These are phyloP conservation scores for Melanomma pulvis-pyrius DNA, from an alignment of 495 filamentous ascomycete genomes.

Conservation along the genomic window DNA sequence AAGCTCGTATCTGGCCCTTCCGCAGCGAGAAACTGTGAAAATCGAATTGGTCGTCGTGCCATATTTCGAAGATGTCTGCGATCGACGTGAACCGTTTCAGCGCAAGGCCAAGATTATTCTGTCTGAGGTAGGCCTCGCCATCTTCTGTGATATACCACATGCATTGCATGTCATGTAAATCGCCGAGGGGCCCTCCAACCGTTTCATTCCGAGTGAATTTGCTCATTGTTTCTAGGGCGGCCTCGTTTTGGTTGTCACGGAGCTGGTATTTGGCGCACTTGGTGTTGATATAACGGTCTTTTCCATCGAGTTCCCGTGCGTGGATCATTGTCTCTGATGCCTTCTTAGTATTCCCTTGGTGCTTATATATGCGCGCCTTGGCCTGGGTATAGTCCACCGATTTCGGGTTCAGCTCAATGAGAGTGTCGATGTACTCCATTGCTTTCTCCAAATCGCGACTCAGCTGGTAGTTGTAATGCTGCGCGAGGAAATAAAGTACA, in stretches of 20 bases:
- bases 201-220: slow-evolving; percentile 93
- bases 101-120: slow-evolving; percentile 79
- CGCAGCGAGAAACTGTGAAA: slow-evolving; percentile 96
- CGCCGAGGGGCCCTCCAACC: slow-evolving; percentile 80
- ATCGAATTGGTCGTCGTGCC: slow-evolving; percentile 98
- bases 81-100: slow-evolving; percentile 87
- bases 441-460: slow-evolving; percentile 84
- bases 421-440: slow-evolving; percentile 78
- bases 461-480: slow-evolving; percentile 92
- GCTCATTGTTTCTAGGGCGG: slow-evolving; percentile 83
- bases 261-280: slow-evolving; percentile 98
- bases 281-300: slow-evolving; percentile 96
- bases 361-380: slow-evolving; percentile 92
- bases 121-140: slow-evolving; percentile 83
- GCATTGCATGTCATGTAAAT: slow-evolving; percentile 98
- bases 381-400: slow-evolving; percentile 94
- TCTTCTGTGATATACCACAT: slow-evolving; percentile 97
- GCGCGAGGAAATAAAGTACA: slow-evolving; percentile 87
- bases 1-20: slow-evolving; percentile 93
- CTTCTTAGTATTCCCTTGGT: slow-evolving; percentile 76
- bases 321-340: slow-evolving; percentile 88
- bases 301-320: slow-evolving; percentile 78
- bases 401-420: slow-evolving; percentile 72
- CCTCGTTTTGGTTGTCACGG: slow-evolving; percentile 86
- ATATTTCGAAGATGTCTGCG: slow-evolving; percentile 91